Evolutionary conservation across 495 filamentous ascomycete genomes (phyloP), one percentile per base, ranked within the genome.

Genomic region (Penicillium flavigenum): DNA sequence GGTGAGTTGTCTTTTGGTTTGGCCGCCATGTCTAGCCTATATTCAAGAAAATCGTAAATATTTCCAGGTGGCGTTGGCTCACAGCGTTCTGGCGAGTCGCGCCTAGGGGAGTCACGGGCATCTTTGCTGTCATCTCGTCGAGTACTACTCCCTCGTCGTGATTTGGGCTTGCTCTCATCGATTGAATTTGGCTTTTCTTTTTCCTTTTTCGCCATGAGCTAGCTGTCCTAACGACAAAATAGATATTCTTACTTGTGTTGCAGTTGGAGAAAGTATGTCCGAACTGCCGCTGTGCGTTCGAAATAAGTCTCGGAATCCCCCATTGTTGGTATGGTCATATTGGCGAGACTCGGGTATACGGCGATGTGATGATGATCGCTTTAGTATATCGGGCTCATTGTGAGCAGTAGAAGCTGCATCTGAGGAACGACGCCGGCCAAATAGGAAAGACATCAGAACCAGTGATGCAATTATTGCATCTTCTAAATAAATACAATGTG

Each of bases 61-160:
- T 69, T 73, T 5, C 47, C 46, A 14, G 68, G 70, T 46, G 68
- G 70, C 45, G 64, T 63, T 3, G 68, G 68, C 48, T 73, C 70
- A 12, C 34, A 43, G 9, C 61, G 61, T 9, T 51, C 55, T 7
- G 49, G 44, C 12, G 45, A 46, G 5, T 51, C 41, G 48, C 50
- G 52, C 17, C 38, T 29, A 34, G 59, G 47, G 16, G 39, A 49
- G 22, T 29, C 54, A 8, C 34, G 20, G 17, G 36, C 31, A 48
- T 56, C 46, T 46, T 43, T 53, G 20, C 48, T 31, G 34, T 24
- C 46, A 20, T 22, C 34, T 3, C 14, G 45, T 1, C n/a, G 41
- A 48, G 3, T 17, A 48, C 36, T 39, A 24, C 24, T 50, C 24
- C 20, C 32, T 32, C 22, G 26, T 32, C 39, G 38, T 32, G 24